Conservation (phyloP, 805 yeast genomes). For the Kuraishia hungarica region DNA sequence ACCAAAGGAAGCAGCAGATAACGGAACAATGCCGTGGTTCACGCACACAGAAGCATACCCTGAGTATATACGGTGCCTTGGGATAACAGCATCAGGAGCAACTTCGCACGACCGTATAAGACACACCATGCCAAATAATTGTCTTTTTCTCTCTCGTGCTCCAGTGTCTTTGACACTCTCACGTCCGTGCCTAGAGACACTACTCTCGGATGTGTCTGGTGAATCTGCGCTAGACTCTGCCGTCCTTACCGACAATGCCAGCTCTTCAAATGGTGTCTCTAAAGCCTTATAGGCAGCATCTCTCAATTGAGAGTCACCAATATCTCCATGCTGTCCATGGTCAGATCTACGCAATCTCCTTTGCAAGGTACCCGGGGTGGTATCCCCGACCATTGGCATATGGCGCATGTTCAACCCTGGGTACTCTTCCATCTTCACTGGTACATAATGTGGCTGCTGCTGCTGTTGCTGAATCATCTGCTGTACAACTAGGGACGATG, state of each 20-base stretch:
- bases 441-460: not conserved
- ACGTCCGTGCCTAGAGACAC: constrained; percentile 9
- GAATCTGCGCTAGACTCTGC: constrained; percentile 17
- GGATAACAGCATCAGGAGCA: constrained; percentile 44
- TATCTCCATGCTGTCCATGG: constrained; percentile 19
- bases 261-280: constrained; percentile 24
- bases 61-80: constrained; percentile 61
- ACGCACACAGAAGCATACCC: constrained; percentile 53
- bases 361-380: not conserved
- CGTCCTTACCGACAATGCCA: constrained; percentile 25
- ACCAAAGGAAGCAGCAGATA: constrained; percentile 75
- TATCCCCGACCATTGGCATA: not conserved
- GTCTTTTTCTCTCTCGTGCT: constrained; percentile 50
- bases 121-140: constrained; percentile 79
- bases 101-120: constrained; percentile 54
- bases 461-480: not conserved
- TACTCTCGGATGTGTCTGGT: constrained; percentile 10
- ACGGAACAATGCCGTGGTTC: constrained; percentile 42
- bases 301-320: constrained; percentile 27
- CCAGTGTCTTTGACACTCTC: constrained; percentile 10
- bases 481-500: not conserved
- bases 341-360: constrained; percentile 14
- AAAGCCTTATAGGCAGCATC: constrained; percentile 26
- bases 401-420: not conserved
- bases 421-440: not conserved